Percentiles rank a stretch among this genome's conserved stretches.
Conservation (phyloP, 345 rosid species). For the Aurinia saxatilis region DNA sequence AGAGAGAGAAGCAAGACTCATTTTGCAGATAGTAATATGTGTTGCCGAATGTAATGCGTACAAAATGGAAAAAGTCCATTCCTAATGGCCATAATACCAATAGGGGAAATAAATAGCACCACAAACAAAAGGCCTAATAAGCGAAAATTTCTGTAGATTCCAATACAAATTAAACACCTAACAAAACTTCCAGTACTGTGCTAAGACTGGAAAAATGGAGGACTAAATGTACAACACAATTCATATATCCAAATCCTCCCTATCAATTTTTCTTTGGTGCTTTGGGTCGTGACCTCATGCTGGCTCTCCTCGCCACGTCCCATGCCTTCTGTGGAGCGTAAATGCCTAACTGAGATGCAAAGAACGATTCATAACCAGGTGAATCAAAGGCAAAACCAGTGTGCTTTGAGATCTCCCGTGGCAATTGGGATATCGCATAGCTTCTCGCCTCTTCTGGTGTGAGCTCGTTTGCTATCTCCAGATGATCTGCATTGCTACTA, state of each 20-base stretch:
- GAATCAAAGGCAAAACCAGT: slow-evolving; percentile 95
- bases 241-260: background rate
- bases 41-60: background rate
- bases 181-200: slow-evolving; percentile 17
- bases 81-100: background rate
- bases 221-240: slow-evolving; percentile 13
- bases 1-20: no score
- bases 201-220: background rate
- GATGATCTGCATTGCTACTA: slow-evolving; percentile 29
- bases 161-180: slow-evolving; percentile 7
- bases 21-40: no score
- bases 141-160: background rate
- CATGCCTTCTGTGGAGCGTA: slow-evolving; percentile 91
- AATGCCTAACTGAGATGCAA: slow-evolving; percentile 74
- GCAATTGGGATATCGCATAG: slow-evolving; percentile 74
- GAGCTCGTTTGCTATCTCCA: slow-evolving; percentile 50
- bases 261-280: slow-evolving; percentile 32
- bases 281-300: slow-evolving; percentile 58
- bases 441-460: slow-evolving; percentile 71
- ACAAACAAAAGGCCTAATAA: background rate
- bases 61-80: background rate
- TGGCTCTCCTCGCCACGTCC: slow-evolving; percentile 94
- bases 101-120: background rate
- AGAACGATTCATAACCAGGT: slow-evolving; percentile 93
- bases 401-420: slow-evolving; percentile 76